phyloP scores from a whole-genome alignment of 2,329 filamentous ascomycete genomes.

The Coccinonectria pachysandricola region DNA sequence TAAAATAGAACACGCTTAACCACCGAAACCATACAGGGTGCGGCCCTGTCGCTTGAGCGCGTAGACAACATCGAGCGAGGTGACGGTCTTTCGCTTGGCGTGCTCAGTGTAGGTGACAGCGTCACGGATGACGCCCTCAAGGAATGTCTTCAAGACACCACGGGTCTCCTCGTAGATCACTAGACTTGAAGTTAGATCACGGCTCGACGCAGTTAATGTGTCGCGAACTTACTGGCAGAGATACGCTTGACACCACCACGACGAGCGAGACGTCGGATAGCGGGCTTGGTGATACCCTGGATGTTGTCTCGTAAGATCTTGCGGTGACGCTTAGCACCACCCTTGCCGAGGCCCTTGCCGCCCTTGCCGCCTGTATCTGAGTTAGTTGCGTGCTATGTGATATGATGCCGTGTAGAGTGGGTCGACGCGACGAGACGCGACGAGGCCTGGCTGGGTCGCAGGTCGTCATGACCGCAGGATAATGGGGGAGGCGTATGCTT shows the following conservation, averaged over 20 bases:
- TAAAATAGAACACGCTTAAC: constrained; percentile 41
- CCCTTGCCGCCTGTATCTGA: constrained; percentile 70
- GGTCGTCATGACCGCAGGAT: no score
- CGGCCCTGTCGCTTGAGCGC: constrained; percentile 54
- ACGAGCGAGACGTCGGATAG: constrained; percentile 94
- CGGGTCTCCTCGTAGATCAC: constrained; percentile 76
- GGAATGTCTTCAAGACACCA: constrained; percentile 68
- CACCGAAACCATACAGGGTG: constrained; percentile 78
- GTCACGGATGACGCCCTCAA: constrained; percentile 66
- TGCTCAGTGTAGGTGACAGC: constrained; percentile 85
- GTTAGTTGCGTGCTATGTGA: no score
- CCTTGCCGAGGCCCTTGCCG: constrained; percentile 96
- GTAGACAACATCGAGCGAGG: constrained; percentile 57
- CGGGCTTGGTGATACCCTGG: constrained; percentile 97
- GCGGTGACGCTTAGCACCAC: constrained; percentile 95
- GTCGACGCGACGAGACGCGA: constrained; percentile 1
- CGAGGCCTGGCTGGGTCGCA: no score
- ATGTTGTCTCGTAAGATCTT: constrained; percentile 99
- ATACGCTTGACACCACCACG: constrained; percentile 99
- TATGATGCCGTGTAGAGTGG: no score
- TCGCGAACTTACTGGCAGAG: no score
- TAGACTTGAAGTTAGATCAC: no score
- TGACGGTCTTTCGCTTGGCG: constrained; percentile 82
- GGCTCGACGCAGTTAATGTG: no score
- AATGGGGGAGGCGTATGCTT: no score